phyloP scores from a whole-genome alignment of 305 asterid species.

The Solanum hybrid region DNA sequence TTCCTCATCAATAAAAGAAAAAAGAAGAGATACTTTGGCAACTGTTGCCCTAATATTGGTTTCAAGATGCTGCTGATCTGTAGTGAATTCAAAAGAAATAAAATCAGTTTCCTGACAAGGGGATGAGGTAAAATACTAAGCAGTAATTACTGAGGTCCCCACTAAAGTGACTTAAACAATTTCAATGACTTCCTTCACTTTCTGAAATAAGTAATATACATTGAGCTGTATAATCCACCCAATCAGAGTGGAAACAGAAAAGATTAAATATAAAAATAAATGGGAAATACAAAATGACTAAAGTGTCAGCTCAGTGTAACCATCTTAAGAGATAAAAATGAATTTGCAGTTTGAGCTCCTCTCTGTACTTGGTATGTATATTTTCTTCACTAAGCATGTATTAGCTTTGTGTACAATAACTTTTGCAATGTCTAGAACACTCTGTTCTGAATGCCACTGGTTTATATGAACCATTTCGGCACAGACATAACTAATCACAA shows the following conservation, averaged over 20 bases:
- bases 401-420: not conserved
- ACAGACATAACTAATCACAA: not conserved
- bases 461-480: not conserved
- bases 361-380: not conserved
- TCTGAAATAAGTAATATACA: not conserved
- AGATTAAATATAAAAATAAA: not conserved
- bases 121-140: not conserved
- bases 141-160: not conserved
- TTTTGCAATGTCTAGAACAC: not conserved
- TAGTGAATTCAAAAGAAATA: not conserved
- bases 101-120: not conserved
- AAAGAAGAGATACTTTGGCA: conserved; percentile 47
- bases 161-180: not conserved
- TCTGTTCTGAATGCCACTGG: not conserved
- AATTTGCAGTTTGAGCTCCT: conserved; percentile 3
- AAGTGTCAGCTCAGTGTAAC: not conserved
- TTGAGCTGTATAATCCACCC: not conserved
- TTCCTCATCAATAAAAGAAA: conserved; percentile 75
- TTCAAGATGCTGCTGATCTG: conserved; percentile 90
- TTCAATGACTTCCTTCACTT: not conserved
- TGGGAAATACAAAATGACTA: not conserved
- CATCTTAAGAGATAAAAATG: not conserved
- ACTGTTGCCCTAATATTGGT: conserved; percentile 66
- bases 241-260: not conserved
- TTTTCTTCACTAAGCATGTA: not conserved